phyloP scores from a whole-genome alignment of 2,329 filamentous ascomycete species.

The Lasiodiplodia theobromae region DNA sequence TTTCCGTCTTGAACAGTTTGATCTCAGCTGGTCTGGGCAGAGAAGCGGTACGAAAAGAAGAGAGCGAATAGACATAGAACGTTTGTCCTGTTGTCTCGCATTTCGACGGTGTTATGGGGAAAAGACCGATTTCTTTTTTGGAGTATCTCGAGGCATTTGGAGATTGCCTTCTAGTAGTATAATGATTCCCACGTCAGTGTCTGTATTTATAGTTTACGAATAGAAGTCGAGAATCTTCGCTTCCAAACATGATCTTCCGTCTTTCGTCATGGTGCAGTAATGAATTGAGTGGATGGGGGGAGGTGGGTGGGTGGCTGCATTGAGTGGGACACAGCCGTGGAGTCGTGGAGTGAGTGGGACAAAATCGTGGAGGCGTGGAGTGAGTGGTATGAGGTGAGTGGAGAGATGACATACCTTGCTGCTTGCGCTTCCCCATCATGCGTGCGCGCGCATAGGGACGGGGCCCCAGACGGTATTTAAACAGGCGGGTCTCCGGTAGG shows the following conservation, averaged over 20 bases:
- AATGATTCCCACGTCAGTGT: conserved; percentile 21
- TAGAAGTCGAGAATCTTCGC: neutral
- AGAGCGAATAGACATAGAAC: neutral
- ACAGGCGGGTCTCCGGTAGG: neutral
- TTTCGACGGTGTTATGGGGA: conserved; percentile 12
- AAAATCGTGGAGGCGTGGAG: neutral
- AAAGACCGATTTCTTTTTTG: conserved; percentile 2
- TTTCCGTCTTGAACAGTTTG: conserved; percentile 9
- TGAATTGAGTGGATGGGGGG: neutral
- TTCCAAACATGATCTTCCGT: neutral
- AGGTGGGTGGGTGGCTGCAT: neutral
- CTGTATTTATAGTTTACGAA: conserved; percentile 24
- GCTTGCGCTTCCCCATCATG: neutral
- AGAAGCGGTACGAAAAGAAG: neutral
- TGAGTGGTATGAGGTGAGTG: neutral
- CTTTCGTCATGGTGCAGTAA: conserved; percentile 2
- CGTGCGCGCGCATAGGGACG: neutral
- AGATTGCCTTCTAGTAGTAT: neutral
- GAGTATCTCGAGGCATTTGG: neutral
- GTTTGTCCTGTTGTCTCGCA: neutral
- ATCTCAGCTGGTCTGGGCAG: conserved; percentile 21
- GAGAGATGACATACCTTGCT: conserved; percentile 7
- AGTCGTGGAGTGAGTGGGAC: neutral
- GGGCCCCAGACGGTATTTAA: conserved; percentile 18
- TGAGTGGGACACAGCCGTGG: neutral